Conservation (phyloP, 768 basidiomycete species). For the Multifurca ochricompacta region DNA sequence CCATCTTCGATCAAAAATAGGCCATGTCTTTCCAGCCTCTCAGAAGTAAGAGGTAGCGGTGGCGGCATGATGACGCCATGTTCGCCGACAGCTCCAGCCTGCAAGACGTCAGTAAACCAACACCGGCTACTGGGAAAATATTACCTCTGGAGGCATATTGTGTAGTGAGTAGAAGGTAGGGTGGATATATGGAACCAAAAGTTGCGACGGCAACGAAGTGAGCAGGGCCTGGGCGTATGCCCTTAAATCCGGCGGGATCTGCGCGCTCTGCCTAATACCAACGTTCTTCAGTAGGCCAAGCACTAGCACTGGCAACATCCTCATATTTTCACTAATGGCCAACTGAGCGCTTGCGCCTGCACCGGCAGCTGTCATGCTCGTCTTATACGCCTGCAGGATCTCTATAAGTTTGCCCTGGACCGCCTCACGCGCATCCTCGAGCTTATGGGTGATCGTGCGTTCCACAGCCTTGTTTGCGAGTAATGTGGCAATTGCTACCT, state of each 20-base stretch:
- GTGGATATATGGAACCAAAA: conserved; percentile 89
- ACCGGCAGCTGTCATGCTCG: conserved; percentile 91
- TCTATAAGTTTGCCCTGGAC: conserved; percentile 78
- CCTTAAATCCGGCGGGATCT: conserved; percentile 94
- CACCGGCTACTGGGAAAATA: conserved; percentile 14
- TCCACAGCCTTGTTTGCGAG: conserved; percentile 93
- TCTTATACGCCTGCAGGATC: conserved; percentile 83
- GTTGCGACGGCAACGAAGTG: conserved; percentile 84
- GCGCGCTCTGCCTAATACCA: conserved; percentile 90
- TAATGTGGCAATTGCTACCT: conserved; percentile 76
- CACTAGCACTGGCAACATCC: conserved; percentile 85
- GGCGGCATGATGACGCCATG: conserved; percentile 82
- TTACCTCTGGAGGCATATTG: conserved; percentile 88
- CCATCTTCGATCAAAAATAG: conserved; percentile 96
- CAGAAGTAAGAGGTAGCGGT: conserved; percentile 86
- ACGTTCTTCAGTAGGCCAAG: conserved; percentile 95
- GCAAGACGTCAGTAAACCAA: conserved; percentile 15
- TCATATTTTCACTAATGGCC: conserved; percentile 87
- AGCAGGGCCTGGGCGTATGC: conserved; percentile 92
- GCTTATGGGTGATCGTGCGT: conserved; percentile 70
- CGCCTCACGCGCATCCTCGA: conserved; percentile 87
- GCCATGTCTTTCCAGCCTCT: conserved; percentile 90
- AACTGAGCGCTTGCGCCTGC: conserved; percentile 92
- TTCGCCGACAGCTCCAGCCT: conserved; percentile 91
- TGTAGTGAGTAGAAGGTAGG: conserved; percentile 94